A percentile compares a stretch with the other conserved stretches of the same genome.
These are phyloP conservation scores for Ustilaginoidea virens DNA, from an alignment of 2,329 filamentous ascomycete species.

Conservation along the genomic window DNA sequence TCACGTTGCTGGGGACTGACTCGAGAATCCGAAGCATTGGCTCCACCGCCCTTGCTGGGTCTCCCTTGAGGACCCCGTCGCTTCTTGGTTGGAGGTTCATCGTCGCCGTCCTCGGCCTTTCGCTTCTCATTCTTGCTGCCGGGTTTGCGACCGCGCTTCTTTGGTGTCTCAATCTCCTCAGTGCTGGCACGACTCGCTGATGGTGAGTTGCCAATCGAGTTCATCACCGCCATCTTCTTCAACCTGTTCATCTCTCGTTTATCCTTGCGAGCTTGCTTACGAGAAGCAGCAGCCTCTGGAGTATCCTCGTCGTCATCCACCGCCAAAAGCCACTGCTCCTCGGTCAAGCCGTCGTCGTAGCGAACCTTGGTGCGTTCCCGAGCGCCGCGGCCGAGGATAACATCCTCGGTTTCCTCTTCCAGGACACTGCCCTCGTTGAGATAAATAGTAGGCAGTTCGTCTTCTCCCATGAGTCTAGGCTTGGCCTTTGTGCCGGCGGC, in stretches of 20 bases:
- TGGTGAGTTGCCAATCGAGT: slow-evolving; percentile 51
- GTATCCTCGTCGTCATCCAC: slow-evolving; percentile 94
- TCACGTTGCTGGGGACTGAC: slow-evolving; percentile 56
- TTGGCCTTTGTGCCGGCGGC: slow-evolving; percentile 43
- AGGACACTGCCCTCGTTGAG: slow-evolving; percentile 72
- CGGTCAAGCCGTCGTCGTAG: slow-evolving; percentile 93
- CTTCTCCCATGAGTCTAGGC: slow-evolving; percentile 72
- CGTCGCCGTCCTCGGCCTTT: slow-evolving; percentile 67
- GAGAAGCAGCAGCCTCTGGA: slow-evolving; percentile 80
- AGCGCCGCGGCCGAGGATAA: slow-evolving; percentile 69
- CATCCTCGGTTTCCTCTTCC: slow-evolving; percentile 63
- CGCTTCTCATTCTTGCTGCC: slow-evolving; percentile 66
- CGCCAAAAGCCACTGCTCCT: slow-evolving; percentile 97
- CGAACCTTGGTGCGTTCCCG: slow-evolving; percentile 87
- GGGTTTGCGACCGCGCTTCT: slow-evolving; percentile 76
- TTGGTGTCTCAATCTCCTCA: slow-evolving; percentile 60
- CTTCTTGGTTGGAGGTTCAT: slow-evolving; percentile 65
- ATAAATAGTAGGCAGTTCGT: slow-evolving; percentile 88
- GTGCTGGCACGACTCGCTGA: slow-evolving; percentile 67
- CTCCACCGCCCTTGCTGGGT: slow-evolving; percentile 38
- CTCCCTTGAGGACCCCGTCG: slow-evolving; percentile 56
- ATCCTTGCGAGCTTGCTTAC: slow-evolving; percentile 75
- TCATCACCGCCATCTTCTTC: slow-evolving; percentile 30
- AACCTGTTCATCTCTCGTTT: slow-evolving; percentile 64
- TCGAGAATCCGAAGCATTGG: slow-evolving; percentile 23